Evolutionary conservation across 768 basidiomycete genomes (phyloP).

Genomic region (Mycena vitilis): DNA sequence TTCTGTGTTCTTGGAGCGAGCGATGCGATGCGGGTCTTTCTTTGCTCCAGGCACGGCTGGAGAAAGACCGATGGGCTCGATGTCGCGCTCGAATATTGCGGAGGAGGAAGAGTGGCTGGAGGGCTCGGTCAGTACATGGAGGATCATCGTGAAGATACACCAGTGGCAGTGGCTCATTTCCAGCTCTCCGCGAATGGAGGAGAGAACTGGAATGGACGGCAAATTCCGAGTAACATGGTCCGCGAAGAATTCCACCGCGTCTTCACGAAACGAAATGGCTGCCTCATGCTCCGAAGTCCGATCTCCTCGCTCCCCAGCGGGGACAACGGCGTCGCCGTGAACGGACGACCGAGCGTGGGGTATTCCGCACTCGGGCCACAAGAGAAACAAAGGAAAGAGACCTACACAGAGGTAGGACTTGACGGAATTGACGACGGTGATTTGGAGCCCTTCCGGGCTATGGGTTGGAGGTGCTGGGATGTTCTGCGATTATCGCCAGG

Average conservation of each 20-base stretch:
- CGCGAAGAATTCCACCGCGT: background rate
- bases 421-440: conserved; percentile 84
- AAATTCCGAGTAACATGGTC: background rate
- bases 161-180: background rate
- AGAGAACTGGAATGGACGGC: background rate
- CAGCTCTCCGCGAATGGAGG: background rate
- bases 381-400: conserved; percentile 17
- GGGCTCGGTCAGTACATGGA: conserved; percentile 7
- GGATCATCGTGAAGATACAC: conserved; percentile 4
- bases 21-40: conserved; percentile 75
- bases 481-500: conserved; percentile 48
- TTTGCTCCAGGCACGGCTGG: conserved; percentile 50
- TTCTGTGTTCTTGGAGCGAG: conserved; percentile 78
- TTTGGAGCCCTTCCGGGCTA: conserved; percentile 64
- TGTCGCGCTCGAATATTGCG: conserved; percentile 93
- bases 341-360: background rate
- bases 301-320: conserved; percentile 6
- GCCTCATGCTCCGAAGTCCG: conserved; percentile 9
- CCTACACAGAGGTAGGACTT: conserved; percentile 83
- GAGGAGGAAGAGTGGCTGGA: conserved; percentile 80
- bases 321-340: background rate
- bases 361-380: background rate
- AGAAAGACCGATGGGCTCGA: conserved; percentile 70
- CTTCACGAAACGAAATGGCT: background rate
- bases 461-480: conserved; percentile 61